These are phyloP conservation scores for Cordia subcordata DNA, from an alignment of 257 asterid species.

Conservation along the genomic window DNA sequence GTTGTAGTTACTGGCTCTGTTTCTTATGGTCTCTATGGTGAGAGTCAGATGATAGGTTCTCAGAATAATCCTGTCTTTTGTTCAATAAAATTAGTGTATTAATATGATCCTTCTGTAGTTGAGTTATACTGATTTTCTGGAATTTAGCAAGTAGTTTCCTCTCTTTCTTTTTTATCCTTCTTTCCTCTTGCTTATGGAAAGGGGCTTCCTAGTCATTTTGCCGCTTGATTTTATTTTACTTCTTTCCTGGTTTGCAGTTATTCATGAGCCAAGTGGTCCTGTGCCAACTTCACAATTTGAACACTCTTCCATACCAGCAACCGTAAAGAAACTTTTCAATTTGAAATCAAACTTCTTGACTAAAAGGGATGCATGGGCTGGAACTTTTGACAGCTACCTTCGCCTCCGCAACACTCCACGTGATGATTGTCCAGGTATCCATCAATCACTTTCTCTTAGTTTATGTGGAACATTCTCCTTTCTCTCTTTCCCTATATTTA, in stretches of 20 bases:
- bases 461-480: background rate
- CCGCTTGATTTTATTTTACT: background rate
- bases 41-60: too few species aligned
- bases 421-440: conserved; percentile 87
- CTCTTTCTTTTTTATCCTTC: background rate
- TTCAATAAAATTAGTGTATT: too few species aligned
- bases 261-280: conserved; percentile 87
- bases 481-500: background rate
- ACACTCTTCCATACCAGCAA: conserved; percentile 93
- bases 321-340: conserved; percentile 86
- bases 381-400: conserved; percentile 76
- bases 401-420: conserved; percentile 74
- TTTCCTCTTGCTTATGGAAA: background rate
- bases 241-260: conserved; percentile 47
- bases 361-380: conserved; percentile 98
- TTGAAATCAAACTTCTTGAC: conserved; percentile 79
- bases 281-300: conserved; percentile 80
- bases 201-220: background rate
- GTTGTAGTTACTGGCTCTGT: too few species aligned
- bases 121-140: too few species aligned
- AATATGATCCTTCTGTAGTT: too few species aligned
- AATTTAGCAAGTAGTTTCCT: too few species aligned
- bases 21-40: too few species aligned
- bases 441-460: conserved; percentile 11
- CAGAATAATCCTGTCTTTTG: too few species aligned